These are phyloP conservation scores for Globisporangium cystogenes DNA, from an alignment of 352 stramenopile genomes.

Conservation along the genomic window DNA sequence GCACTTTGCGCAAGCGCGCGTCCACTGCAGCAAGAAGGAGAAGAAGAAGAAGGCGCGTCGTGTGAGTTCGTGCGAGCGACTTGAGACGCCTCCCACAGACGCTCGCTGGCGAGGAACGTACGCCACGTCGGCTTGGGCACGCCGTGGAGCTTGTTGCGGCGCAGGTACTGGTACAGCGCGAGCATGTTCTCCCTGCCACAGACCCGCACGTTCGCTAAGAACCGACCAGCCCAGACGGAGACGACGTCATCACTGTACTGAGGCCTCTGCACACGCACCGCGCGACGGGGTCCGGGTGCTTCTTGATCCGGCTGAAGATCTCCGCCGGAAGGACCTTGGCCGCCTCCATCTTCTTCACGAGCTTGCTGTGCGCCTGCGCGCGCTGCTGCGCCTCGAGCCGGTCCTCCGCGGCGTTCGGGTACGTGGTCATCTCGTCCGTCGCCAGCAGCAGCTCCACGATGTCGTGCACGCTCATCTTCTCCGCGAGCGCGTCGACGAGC, in stretches of 20 bases:
- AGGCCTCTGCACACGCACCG: constrained; percentile 15
- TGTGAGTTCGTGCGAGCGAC: neutral
- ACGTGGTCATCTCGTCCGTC: constrained; percentile 70
- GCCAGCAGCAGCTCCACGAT: constrained; percentile 71
- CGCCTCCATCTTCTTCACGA: constrained; percentile 79
- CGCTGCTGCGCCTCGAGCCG: constrained; percentile 41
- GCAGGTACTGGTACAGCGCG: constrained; percentile 73
- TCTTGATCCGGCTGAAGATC: constrained; percentile 67
- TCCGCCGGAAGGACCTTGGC: constrained; percentile 55
- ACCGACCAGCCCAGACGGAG: too few species aligned
- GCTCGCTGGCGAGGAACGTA: constrained; percentile 15
- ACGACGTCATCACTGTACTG: too few species aligned
- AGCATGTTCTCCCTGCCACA: constrained; percentile 69
- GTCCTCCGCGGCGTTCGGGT: constrained; percentile 24
- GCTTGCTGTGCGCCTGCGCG: constrained; percentile 65
- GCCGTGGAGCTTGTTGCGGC: constrained; percentile 57
- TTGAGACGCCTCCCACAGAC: neutral
- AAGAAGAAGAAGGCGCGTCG: neutral
- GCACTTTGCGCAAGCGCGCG: constrained; percentile 50
- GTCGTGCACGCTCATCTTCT: constrained; percentile 78
- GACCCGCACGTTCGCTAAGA: constrained; percentile 3
- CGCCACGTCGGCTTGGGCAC: constrained; percentile 63
- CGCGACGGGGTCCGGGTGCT: constrained; percentile 61
- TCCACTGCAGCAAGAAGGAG: constrained; percentile 33
- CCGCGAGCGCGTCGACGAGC: constrained; percentile 46